Evolutionary conservation across 768 basidiomycete genomes (phyloP), one percentile per base, ranked within the genome.

Genomic region (Ephemerocybe angulata): DNA sequence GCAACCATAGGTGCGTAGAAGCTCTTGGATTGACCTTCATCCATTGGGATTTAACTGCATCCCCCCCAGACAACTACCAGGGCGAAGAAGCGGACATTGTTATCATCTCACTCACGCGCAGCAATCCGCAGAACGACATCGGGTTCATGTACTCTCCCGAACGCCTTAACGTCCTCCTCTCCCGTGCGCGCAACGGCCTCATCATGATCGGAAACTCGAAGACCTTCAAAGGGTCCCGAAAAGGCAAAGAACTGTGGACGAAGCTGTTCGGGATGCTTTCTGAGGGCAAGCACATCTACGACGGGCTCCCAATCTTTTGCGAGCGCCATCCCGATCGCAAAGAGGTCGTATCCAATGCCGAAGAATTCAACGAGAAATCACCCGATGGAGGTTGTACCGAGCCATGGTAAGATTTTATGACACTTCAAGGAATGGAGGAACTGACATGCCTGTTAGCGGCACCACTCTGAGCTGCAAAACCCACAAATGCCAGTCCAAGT

Each of bases 21-120:
- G 24, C 25, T 17, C 10, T 29, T 27, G 19, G 19, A 2, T 2
- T 15, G 41, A 12, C 17, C 8, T 25, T 11, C 15, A 8, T 8
- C 30, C 46, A 12, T 15, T 19, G 1, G 30, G 27, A 21, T 24
- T 35, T 3, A 41, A 35, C 37, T 3, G 8, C 19, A 31, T 4
- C 30, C n/a, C 3, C 19, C 17, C 21, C 43, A 87, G 87, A 88
- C 60, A 89, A 88, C 60, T 89, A 87, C 57, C 87, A 88, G 62
- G 87, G 87, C 2, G 87, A 88, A 63, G 86, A 88, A 65, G 82
- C 83, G 30, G 79, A 88, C 47, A 83, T 89, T 46, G 83, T 89
- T 24, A 69, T 89, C 30, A 73, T 76, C 4, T 82, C 79, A 11
- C 65, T 89, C 29, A 85, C 83, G 0, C 67, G 87, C 46, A 86